Percentiles rank a stretch among this genome's conserved stretches.
These are phyloP conservation scores for Parasitella parasitica DNA, from an alignment of 371 early-diverging fungal species.

Conservation along the genomic window DNA sequence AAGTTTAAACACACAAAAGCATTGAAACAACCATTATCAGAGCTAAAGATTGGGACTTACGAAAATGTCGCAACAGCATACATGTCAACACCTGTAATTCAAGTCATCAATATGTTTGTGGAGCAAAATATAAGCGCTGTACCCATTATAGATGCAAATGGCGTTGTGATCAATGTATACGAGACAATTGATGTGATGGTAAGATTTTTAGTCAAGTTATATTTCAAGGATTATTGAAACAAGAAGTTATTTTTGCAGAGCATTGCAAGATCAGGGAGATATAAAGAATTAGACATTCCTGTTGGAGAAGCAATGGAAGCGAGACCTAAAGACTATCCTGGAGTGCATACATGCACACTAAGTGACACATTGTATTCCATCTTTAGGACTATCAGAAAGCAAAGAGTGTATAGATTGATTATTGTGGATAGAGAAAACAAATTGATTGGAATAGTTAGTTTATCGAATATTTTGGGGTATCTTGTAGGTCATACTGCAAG, in stretches of 20 bases:
- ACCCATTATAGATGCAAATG: slow-evolving; percentile 88
- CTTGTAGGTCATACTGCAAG: slow-evolving; percentile 57
- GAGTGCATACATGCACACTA: slow-evolving; percentile 89
- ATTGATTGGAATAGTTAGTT: slow-evolving; percentile 83
- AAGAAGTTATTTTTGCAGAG: slow-evolving; percentile 27
- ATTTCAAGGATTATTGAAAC: neutral
- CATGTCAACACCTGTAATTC: slow-evolving; percentile 80
- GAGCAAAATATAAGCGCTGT: slow-evolving; percentile 86
- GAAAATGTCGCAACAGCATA: slow-evolving; percentile 75
- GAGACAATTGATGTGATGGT: slow-evolving; percentile 94
- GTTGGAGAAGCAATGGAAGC: slow-evolving; percentile 82
- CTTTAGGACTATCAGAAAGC: slow-evolving; percentile 81
- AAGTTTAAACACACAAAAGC: slow-evolving; percentile 64
- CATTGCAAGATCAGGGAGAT: slow-evolving; percentile 47
- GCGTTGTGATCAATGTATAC: slow-evolving; percentile 87
- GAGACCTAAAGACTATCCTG: slow-evolving; percentile 88
- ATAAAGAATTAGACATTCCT: slow-evolving; percentile 76
- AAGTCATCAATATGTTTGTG: slow-evolving; percentile 87
- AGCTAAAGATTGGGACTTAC: slow-evolving; percentile 85
- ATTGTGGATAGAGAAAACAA: slow-evolving; percentile 83
- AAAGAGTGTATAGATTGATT: slow-evolving; percentile 86
- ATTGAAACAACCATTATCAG: slow-evolving; percentile 58
- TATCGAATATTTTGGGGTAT: slow-evolving; percentile 84
- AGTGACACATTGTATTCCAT: slow-evolving; percentile 86
- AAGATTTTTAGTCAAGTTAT: slow-evolving; percentile 9